These are phyloP conservation scores for Mrakia gelida DNA, from an alignment of 768 basidiomycete genomes.

Conservation along the genomic window DNA sequence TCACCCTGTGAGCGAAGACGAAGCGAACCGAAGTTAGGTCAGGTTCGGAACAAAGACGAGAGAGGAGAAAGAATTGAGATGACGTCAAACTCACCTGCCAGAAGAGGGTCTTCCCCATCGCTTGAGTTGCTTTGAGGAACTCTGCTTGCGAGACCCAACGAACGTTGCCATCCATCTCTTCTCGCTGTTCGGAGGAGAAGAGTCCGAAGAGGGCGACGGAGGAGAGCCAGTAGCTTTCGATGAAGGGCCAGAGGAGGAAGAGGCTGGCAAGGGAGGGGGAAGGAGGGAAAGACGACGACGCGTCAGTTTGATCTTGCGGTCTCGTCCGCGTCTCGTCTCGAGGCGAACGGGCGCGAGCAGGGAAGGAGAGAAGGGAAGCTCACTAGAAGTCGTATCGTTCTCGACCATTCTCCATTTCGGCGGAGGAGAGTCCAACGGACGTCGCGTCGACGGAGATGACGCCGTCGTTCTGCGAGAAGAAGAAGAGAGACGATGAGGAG, in stretches of 20 bases:
- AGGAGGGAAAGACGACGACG: neutral
- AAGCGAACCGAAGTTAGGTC: too few relatives aligned
- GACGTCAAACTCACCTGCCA: conserved; percentile 16
- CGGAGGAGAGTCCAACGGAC: conserved; percentile 28
- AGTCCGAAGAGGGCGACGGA: neutral
- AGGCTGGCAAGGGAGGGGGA: conserved; percentile 6
- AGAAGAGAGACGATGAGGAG: neutral
- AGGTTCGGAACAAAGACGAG: neutral
- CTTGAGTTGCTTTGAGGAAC: conserved; percentile 10
- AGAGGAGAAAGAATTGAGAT: neutral
- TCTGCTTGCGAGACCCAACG: conserved; percentile 13
- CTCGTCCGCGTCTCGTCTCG: too few relatives aligned
- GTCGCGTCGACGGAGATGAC: conserved; percentile 33
- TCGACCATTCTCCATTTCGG: conserved; percentile 23
- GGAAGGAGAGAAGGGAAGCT: neutral
- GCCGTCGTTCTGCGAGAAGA: conserved; percentile 22
- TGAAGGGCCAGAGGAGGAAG: conserved; percentile 32
- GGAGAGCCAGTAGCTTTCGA: conserved; percentile 24
- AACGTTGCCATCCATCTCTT: neutral
- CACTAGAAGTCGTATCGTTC: conserved; percentile 34
- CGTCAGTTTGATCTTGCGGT: too few relatives aligned
- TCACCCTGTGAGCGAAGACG: conserved; percentile 32
- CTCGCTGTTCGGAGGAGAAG: neutral
- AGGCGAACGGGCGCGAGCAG: too few relatives aligned
- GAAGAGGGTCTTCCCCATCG: conserved; percentile 16